These are phyloP conservation scores for Omphalea diandra DNA, from an alignment of 441 rosid genomes.

Conservation along the genomic window DNA sequence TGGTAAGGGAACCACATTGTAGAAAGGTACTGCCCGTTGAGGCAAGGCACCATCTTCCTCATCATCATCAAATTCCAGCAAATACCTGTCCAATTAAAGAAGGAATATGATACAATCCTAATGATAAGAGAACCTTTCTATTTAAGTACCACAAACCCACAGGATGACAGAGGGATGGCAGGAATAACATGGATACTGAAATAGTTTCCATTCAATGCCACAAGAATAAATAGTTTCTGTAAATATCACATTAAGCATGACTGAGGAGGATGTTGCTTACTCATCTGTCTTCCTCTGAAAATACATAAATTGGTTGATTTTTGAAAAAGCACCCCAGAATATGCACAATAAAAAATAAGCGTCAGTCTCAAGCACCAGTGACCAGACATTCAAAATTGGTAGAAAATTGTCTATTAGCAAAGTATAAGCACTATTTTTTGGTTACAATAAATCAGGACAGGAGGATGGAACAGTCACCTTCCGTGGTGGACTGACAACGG, in stretches of 20 bases:
- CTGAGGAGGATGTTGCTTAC: slow-evolving; percentile 50
- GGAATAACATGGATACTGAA: background rate
- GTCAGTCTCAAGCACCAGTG: slow-evolving; percentile 33
- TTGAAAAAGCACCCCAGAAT: slow-evolving; percentile 23
- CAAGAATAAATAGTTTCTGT: background rate
- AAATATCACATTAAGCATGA: slow-evolving; percentile 8
- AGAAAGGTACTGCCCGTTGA: slow-evolving; percentile 73
- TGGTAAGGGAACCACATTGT: slow-evolving; percentile 79
- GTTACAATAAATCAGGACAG: background rate
- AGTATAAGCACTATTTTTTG: background rate
- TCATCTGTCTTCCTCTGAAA: slow-evolving; percentile 82
- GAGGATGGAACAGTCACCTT: slow-evolving; percentile 43
- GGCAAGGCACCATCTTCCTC: slow-evolving; percentile 95
- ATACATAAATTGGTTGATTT: slow-evolving; percentile 20
- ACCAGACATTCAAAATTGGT: background rate
- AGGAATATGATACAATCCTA: background rate
- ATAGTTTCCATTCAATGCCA: background rate
- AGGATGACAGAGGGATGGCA: background rate
- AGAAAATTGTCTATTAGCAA: slow-evolving; percentile 6
- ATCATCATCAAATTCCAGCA: slow-evolving; percentile 89
- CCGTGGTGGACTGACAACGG: slow-evolving; percentile 70
- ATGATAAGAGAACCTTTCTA: background rate
- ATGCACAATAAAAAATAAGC: slow-evolving; percentile 24
- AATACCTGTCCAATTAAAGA: slow-evolving; percentile 49
- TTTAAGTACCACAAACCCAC: background rate